phyloP scores from a whole-genome alignment of 2,329 filamentous ascomycete species.

The Bertia moriformis region DNA sequence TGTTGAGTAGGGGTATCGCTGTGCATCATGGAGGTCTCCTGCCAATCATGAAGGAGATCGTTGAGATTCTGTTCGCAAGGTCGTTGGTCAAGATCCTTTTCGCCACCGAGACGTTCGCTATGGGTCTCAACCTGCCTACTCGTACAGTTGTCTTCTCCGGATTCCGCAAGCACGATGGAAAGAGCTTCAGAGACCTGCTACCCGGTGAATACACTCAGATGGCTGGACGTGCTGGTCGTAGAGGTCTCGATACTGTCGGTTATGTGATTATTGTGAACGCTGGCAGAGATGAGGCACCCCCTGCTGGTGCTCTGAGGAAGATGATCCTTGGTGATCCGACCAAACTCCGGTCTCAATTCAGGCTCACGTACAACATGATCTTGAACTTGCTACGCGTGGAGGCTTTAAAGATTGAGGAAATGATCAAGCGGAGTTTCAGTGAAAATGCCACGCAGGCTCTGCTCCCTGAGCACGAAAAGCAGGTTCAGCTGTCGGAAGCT shows the following conservation, averaged over 20 bases:
- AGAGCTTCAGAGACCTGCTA: constrained; percentile 75
- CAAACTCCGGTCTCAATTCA: constrained; percentile 88
- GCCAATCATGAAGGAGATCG: constrained; percentile 93
- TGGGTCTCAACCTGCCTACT: constrained; percentile 91
- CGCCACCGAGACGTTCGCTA: constrained; percentile 94
- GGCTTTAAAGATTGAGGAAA: constrained; percentile 95
- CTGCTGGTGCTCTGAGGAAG: constrained; percentile 65
- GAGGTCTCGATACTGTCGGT: constrained; percentile 83
- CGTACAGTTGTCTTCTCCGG: constrained; percentile 95
- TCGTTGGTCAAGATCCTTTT: constrained; percentile 94
- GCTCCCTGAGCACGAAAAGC: constrained; percentile 87
- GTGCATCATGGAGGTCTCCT: constrained; percentile 90
- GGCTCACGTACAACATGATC: constrained; percentile 99
- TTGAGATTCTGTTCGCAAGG: constrained; percentile 90
- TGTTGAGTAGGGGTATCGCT: constrained; percentile 77
- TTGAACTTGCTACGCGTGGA: constrained; percentile 88
- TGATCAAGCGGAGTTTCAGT: constrained; percentile 99
- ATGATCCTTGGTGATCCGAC: constrained; percentile 96
- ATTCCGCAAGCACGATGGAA: constrained; percentile 89
- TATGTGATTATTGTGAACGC: constrained; percentile 86
- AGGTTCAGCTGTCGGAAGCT: constrained; percentile 80
- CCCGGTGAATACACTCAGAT: constrained; percentile 98
- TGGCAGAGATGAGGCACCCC: constrained; percentile 71
- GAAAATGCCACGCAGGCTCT: constrained; percentile 94
- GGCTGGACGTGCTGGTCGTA: constrained; percentile 84